Evolutionary conservation across 768 basidiomycete species (phyloP).

Genomic region (Rhizopogon sp.): DNA sequence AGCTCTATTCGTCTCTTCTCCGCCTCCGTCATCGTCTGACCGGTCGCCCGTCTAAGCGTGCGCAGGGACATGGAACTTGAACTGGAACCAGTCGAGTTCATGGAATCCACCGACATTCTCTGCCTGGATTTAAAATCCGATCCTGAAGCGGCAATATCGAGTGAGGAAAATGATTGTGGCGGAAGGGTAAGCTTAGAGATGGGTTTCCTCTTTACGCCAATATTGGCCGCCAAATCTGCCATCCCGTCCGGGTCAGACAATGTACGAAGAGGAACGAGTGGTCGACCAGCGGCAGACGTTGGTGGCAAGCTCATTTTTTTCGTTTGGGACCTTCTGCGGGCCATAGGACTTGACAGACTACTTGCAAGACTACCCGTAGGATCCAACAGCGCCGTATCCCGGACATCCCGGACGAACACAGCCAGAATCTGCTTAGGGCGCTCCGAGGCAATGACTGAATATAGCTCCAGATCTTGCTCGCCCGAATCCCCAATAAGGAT

Average conservation of each 20-base stretch:
- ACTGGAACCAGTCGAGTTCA: conserved; percentile 17
- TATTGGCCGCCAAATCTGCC: background rate
- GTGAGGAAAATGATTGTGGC: background rate
- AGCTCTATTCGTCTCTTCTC: conserved; percentile 55
- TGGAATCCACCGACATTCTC: conserved; percentile 21
- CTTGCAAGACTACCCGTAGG: conserved; percentile 50
- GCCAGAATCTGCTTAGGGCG: conserved; percentile 66
- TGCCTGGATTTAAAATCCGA: conserved; percentile 14
- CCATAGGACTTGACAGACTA: conserved; percentile 4
- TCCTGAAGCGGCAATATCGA: conserved; percentile 6
- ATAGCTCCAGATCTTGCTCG: conserved; percentile 93
- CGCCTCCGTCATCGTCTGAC: conserved; percentile 34
- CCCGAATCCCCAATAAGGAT: conserved; percentile 89
- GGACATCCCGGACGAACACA: conserved; percentile 81
- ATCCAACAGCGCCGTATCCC: conserved; percentile 43
- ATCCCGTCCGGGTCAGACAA: background rate
- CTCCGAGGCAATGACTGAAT: conserved; percentile 68
- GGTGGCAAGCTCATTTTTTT: conserved; percentile 7
- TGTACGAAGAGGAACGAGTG: background rate
- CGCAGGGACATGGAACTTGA: conserved; percentile 11
- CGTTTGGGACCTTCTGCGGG: conserved; percentile 2
- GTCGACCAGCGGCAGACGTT: background rate
- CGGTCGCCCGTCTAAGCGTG: conserved; percentile 3
- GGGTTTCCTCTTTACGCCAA: background rate
- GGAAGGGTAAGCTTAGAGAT: background rate